Evolutionary conservation across 1,139 yeast species (phyloP), one percentile per base, ranked within the genome.

Genomic region (Lodderomyces jiufengensis): DNA sequence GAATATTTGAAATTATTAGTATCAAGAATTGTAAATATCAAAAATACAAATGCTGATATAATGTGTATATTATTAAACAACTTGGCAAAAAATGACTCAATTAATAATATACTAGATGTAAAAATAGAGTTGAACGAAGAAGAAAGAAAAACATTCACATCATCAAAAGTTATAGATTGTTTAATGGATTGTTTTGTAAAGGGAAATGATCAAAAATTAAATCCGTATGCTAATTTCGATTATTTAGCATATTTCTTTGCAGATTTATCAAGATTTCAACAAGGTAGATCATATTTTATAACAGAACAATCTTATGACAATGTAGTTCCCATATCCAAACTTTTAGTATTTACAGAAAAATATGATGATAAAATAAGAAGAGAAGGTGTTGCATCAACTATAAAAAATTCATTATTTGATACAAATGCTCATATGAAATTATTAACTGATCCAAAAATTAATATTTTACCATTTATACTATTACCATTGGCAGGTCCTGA

Each of bases 321-420:
- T n/a, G 83, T 84, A 24, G 80, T 84, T 11, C 95, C 97, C 28
- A 63, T 88, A 30, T 76, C 90, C 15, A 86, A 88, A 55, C 59
- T 92, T 24, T 67, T 87, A 41, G 95, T 84, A 0, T 87, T 87
- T 61, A 85, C 95, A 2, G 95, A 85, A 52, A 79, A 80, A 50
- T 80, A 80, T 50, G 90, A 82, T 46, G 73, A 86, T 14, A 80
- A 78, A 49, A 77, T 79, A 24, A 79, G 97, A 65, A 76, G 97
- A 58, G 90, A 84, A 56, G 97, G 96, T 51, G 92, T 87, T 33
- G 95, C 95, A 1, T 84, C 95, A 2, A 85, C 96, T 4, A 84
- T 92, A 48, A 92, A 92, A 55, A 92, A 92, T 61, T 77, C 94
- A 0, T 66, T 90, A 35, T 92, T 92, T 53, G 96, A 90, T 54